A percentile compares a stretch with the other conserved stretches of the same genome.
Evolutionary conservation across 108 stramenopile species (phyloP).

Genomic region (Cyclostephanos tholiformis): DNA sequence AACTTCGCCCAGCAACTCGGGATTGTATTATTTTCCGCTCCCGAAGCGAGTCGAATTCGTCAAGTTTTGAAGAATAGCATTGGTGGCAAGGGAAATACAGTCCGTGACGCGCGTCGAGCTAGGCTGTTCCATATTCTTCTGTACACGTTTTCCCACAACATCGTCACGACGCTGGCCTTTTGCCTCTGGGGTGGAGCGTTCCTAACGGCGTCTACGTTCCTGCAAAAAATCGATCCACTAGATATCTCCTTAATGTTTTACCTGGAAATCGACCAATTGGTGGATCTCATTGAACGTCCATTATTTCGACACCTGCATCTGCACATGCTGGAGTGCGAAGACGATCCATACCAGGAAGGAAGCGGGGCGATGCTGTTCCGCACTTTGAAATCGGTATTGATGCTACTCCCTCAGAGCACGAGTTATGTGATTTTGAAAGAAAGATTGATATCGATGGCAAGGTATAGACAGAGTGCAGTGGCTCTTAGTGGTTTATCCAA

Average conservation of each 20-base stretch:
- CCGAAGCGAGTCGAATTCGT: conserved; percentile 69
- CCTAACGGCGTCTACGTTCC: conserved; percentile 71
- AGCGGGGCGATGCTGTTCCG: conserved; percentile 88
- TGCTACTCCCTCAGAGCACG: conserved; percentile 85
- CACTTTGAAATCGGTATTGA: conserved; percentile 67
- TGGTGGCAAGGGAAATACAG: conserved; percentile 42
- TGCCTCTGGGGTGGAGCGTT: conserved; percentile 86
- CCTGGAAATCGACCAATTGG: conserved; percentile 77
- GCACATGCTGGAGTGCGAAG: conserved; percentile 78
- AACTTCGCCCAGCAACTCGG: conserved; percentile 85
- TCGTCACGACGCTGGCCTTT: conserved; percentile 70
- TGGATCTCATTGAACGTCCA: conserved; percentile 85
- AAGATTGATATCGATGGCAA: conserved; percentile 67
- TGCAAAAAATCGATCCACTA: conserved; percentile 73
- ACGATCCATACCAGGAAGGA: conserved; percentile 69
- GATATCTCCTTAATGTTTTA: conserved; percentile 80
- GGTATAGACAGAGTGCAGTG: conserved; percentile 76
- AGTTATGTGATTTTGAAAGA: conserved; percentile 75
- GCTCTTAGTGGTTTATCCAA: conserved; percentile 30
- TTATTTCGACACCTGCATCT: conserved; percentile 86
- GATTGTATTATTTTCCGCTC: conserved; percentile 71
- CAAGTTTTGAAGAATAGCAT: conserved; percentile 70
- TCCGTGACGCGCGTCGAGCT: conserved; percentile 57
- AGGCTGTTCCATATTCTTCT: conserved; percentile 81
- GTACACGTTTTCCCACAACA: conserved; percentile 77